Conservation (phyloP, 495 filamentous ascomycete genomes). For the Delitschia confertaspora region DNA sequence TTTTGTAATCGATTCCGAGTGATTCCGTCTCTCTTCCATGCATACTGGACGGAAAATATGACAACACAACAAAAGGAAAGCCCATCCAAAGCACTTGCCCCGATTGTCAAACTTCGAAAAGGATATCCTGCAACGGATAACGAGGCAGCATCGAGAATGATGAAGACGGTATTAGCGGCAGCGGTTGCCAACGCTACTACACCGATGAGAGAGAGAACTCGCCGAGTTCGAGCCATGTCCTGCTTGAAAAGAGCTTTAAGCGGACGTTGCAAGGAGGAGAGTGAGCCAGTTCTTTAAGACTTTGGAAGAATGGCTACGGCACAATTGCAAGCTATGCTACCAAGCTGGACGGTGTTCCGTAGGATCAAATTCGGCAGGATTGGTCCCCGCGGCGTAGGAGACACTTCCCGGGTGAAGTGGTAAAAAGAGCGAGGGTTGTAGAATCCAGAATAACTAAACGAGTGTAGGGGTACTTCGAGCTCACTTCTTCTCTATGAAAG, state of each 20-base stretch:
- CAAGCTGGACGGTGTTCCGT: no score
- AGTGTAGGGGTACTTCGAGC: neutral
- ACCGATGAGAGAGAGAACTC: slow-evolving; percentile 16
- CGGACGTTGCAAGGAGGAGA: neutral
- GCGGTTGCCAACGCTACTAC: slow-evolving; percentile 17
- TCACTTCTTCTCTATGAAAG: no score
- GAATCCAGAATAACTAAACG: neutral
- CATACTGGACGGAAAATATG: slow-evolving; percentile 17
- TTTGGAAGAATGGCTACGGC: no score
- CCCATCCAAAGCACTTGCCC: slow-evolving; percentile 13
- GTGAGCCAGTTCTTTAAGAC: no score
- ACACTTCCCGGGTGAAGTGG: no score
- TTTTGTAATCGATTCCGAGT: neutral
- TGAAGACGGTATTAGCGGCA: slow-evolving; percentile 14
- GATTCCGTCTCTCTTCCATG: slow-evolving; percentile 21
- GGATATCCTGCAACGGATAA: slow-evolving; percentile 6
- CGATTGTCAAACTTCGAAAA: slow-evolving; percentile 10
- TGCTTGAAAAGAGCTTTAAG: neutral
- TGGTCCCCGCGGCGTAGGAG: no score
- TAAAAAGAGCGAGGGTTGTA: slow-evolving; percentile 1
- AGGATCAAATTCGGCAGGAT: no score
- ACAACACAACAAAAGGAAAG: slow-evolving; percentile 10
- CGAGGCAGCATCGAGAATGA: slow-evolving; percentile 21
- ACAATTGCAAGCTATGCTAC: no score
- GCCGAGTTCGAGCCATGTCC: slow-evolving; percentile 13